These are phyloP conservation scores for Triticum dicoccoides DNA, from an alignment of 176 grass and related monocot genomes.

Conservation along the genomic window DNA sequence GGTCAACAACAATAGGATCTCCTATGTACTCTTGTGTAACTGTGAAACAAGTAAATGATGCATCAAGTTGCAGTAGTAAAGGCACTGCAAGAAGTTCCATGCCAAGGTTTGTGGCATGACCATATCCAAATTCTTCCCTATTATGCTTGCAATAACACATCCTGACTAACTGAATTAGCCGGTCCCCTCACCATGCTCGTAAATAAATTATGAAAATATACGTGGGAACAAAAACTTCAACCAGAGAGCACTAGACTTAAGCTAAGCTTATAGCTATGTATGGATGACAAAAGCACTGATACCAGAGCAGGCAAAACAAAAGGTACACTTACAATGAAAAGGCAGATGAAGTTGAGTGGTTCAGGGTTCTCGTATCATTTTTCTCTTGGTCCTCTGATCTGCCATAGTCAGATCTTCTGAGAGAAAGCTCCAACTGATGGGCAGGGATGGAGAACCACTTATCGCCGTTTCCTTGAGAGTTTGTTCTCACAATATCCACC, in stretches of 20 bases:
- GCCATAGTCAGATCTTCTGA: conserved; percentile 73
- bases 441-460: conserved; percentile 34
- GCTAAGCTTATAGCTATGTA: neutral
- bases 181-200: neutral
- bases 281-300: neutral
- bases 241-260: neutral
- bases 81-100: too few relatives aligned
- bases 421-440: conserved; percentile 75
- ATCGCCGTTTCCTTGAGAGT: conserved; percentile 24
- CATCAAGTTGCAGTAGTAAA: too few relatives aligned
- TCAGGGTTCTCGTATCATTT: conserved; percentile 63
- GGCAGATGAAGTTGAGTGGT: conserved; percentile 89
- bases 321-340: conserved; percentile 77
- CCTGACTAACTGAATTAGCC: neutral
- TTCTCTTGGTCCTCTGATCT: conserved; percentile 50
- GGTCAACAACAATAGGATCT: neutral
- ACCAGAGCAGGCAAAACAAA: neutral
- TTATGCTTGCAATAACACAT: conserved; percentile 5
- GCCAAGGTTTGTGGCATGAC: too few relatives aligned
- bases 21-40: conserved; percentile 5
- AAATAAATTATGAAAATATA: conserved; percentile 15
- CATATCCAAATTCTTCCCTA: neutral
- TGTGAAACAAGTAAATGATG: neutral
- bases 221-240: neutral
- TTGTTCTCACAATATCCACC: conserved; percentile 21